A percentile compares a stretch with the other conserved stretches of the same genome.
phyloP scores from a whole-genome alignment of 2,329 filamentous ascomycete species.

The Ascosphaera apis region DNA sequence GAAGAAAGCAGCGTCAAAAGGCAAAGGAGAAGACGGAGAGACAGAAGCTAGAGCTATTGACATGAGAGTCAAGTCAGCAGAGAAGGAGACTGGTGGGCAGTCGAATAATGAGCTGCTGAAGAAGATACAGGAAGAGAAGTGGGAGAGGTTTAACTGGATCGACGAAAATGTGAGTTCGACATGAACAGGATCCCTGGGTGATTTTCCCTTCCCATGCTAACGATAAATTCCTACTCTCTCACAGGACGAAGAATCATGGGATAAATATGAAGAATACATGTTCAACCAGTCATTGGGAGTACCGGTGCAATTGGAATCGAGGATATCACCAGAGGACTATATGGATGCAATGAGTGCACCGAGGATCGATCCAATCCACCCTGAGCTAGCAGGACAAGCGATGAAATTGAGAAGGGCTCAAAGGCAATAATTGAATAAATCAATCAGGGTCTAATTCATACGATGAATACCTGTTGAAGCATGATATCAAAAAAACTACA shows the following conservation, averaged over 20 bases:
- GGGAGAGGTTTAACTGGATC: slow-evolving; percentile 56
- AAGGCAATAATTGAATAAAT: too few species aligned
- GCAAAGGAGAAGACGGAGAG: slow-evolving; percentile 20
- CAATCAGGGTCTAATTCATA: too few species aligned
- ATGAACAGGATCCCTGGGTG: neutral
- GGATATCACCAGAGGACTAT: slow-evolving; percentile 34
- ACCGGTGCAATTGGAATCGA: slow-evolving; percentile 28
- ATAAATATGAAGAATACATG: slow-evolving; percentile 50
- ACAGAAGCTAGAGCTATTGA: slow-evolving; percentile 53
- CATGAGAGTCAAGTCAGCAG: slow-evolving; percentile 61
- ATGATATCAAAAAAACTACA: too few species aligned
- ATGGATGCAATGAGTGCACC: slow-evolving; percentile 39
- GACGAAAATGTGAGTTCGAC: slow-evolving; percentile 29
- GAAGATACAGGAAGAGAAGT: slow-evolving; percentile 57
- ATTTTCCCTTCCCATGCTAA: slow-evolving; percentile 2
- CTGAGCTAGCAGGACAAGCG: slow-evolving; percentile 21
- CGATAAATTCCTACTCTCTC: neutral
- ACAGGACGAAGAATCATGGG: slow-evolving; percentile 44
- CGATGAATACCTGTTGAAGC: too few species aligned
- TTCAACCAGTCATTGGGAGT: slow-evolving; percentile 27
- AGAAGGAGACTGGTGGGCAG: slow-evolving; percentile 38
- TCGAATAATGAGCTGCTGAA: slow-evolving; percentile 57
- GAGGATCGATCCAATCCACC: slow-evolving; percentile 20
- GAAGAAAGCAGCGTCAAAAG: slow-evolving; percentile 10
- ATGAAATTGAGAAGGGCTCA: slow-evolving; percentile 18